Conservation (phyloP, 108 stramenopile species). For the Skeletonema grethae region DNA sequence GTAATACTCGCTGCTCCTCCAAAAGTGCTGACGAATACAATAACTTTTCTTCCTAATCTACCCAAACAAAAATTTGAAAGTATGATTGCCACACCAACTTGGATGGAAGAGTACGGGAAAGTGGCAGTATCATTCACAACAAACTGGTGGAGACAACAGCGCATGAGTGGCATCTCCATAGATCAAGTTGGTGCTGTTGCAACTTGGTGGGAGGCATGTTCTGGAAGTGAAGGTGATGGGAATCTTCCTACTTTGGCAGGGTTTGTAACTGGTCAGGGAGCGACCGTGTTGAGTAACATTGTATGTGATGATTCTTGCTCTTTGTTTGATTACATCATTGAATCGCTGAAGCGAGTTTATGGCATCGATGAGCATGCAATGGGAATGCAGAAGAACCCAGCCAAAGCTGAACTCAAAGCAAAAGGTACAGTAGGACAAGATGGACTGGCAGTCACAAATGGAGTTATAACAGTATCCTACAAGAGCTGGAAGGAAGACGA, state of each 20-base stretch:
- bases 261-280: conserved; percentile 20
- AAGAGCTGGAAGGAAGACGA: conserved; percentile 26
- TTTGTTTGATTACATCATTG: conserved; percentile 13
- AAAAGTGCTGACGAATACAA: conserved; percentile 12
- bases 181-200: conserved; percentile 14
- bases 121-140: conserved; percentile 17
- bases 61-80: conserved; percentile 14
- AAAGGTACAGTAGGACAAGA: conserved; percentile 5
- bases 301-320: not conserved
- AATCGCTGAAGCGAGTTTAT: conserved; percentile 16
- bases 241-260: conserved; percentile 16
- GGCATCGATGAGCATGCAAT: conserved; percentile 11
- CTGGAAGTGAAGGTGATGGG: conserved; percentile 19
- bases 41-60: conserved; percentile 18
- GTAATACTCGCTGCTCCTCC: conserved; percentile 22
- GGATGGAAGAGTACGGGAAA: conserved; percentile 37
- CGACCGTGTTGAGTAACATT: not conserved
- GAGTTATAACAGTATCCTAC: conserved; percentile 16
- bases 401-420: not conserved
- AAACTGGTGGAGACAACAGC: conserved; percentile 20
- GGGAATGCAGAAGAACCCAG: conserved; percentile 10
- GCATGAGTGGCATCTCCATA: conserved; percentile 23
- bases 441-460: conserved; percentile 10
- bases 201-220: conserved; percentile 37
- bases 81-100: conserved; percentile 32